Evolutionary conservation across 257 asterid genomes (phyloP), one percentile per base, ranked within the genome.

Genomic region (Leptodermis oblonga): DNA sequence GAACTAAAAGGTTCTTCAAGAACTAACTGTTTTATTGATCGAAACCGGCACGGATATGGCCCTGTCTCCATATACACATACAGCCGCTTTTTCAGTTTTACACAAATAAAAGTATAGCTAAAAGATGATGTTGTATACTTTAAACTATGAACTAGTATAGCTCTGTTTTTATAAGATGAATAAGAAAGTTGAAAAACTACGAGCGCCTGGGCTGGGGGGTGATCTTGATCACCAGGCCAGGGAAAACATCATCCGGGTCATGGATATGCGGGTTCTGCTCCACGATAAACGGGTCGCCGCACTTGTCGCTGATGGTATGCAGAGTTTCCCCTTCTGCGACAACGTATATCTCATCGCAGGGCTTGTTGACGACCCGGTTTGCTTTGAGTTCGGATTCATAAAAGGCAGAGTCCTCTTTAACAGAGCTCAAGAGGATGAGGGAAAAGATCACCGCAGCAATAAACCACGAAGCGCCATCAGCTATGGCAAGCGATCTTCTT

Each of bases 281-380:
- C 25, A 79, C 65, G 62, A 79, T 74, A 31, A 33, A 75, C 14
- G 74, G 75, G 3, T 74, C 70, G 2, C 31, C 46, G 7, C 80
- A 79, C 67, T 67, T 79, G 14, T 65, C 62, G 1, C 77, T 67
- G 41, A 79, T 79, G 18, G 70, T 67, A 23, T 79, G 75, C 62
- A 75, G 77, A 4, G 74, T 74, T 45, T 78, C 77, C 14, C 79
- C 79, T 66, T 78, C 82, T 71, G 63, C 72, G 10, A 78, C 79
- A 0, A 78, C 74, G 4, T 74, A 74, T 8, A 74, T 74, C 45
- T 78, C 82, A 41, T 74, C 74, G 10, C 82, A 78, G 30, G 46
- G 46, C 71, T 43, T 33, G 52, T 39, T 25, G 0, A 68, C 37
- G 2, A 68, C 37, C 72, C 43, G 64, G 53, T 68, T 68, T 26